Evolutionary conservation across 1,284 basidiomycete species (phyloP).

Genomic region (Serendipita sp.): DNA sequence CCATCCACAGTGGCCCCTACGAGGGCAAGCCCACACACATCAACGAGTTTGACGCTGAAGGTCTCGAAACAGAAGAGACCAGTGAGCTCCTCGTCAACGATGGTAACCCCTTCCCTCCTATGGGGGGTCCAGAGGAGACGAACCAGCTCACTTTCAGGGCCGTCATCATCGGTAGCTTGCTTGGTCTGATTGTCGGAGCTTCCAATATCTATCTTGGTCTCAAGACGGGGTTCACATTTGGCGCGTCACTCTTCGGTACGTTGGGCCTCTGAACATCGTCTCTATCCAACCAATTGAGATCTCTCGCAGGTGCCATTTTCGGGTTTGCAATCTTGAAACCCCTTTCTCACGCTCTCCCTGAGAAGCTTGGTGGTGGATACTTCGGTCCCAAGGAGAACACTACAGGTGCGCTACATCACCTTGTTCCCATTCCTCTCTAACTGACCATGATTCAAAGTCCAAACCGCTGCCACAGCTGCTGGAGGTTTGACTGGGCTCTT

Average conservation of each 20-base stretch:
- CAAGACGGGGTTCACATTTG: conserved; percentile 54
- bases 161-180: conserved; percentile 40
- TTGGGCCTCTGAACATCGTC: conserved; percentile 17
- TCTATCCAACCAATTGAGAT: conserved; percentile 37
- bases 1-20: neutral
- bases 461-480: conserved; percentile 26
- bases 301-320: conserved; percentile 50
- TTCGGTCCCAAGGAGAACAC: conserved; percentile 56
- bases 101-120: conserved; percentile 34
- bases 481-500: conserved; percentile 48
- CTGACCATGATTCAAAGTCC: conserved; percentile 10
- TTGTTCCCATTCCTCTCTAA: conserved; percentile 32
- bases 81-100: neutral
- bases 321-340: conserved; percentile 54
- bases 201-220: conserved; percentile 52
- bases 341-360: conserved; percentile 34
- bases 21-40: neutral
- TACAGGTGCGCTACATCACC: conserved; percentile 34
- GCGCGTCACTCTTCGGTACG: conserved; percentile 39
- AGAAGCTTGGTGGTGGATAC: conserved; percentile 37
- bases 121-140: conserved; percentile 34
- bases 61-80: neutral
- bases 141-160: conserved; percentile 46
- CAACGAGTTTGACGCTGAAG: conserved; percentile 6
- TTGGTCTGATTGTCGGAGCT: conserved; percentile 34